Percentiles rank a stretch among this genome's conserved stretches.
Evolutionary conservation across 192 early-diverging fungal genomes (phyloP).

Genomic region (Backusella tarrabulga): DNA sequence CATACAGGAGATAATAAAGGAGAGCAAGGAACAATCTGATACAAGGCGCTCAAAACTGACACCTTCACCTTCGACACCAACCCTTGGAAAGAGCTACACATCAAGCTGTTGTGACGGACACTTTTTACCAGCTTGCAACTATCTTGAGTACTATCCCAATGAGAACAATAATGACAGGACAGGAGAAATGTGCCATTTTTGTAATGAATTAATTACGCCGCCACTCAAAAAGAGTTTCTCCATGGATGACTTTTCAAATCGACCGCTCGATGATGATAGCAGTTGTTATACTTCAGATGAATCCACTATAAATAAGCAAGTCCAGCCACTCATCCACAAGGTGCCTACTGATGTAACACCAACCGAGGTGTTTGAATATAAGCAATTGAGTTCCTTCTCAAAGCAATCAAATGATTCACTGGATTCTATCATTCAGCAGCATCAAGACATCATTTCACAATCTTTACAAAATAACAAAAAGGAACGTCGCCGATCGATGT

Average conservation of each 20-base stretch:
- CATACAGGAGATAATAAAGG: neutral
- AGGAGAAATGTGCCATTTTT: neutral
- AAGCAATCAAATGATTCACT: neutral
- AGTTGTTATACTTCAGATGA: neutral
- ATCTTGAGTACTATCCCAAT: neutral
- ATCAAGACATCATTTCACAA: neutral
- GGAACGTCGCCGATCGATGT: neutral
- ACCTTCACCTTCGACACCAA: neutral
- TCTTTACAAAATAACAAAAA: neutral
- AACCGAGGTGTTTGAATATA: neutral
- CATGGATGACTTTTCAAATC: neutral
- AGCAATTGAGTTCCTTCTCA: neutral
- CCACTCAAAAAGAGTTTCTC: slow-evolving; percentile 2
- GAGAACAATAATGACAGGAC: neutral
- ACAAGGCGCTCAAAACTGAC: neutral
- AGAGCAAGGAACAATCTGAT: neutral
- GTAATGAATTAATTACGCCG: neutral
- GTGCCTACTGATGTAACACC: neutral
- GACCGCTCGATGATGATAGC: neutral
- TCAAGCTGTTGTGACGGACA: neutral
- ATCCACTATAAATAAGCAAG: neutral
- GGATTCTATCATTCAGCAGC: neutral
- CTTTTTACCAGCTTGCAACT: neutral
- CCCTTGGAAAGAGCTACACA: neutral
- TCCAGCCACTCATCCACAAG: neutral